These are phyloP conservation scores for Ammopiptanthus mongolicus DNA, from an alignment of 306 rosid species.

Conservation along the genomic window DNA sequence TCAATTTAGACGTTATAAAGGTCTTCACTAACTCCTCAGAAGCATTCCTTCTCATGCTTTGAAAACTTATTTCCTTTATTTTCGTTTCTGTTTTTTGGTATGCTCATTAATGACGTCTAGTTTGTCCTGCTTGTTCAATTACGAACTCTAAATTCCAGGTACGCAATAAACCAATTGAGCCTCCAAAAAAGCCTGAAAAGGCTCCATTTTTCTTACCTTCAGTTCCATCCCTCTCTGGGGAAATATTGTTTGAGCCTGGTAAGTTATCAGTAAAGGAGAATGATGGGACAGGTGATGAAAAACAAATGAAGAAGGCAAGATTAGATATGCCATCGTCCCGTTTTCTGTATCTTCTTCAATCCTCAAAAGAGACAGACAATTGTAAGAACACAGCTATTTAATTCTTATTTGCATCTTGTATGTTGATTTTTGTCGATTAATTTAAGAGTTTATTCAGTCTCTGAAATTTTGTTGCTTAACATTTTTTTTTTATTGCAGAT, in stretches of 20 bases:
- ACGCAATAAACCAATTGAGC: conserved; percentile 90
- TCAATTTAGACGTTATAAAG: conserved; percentile 88
- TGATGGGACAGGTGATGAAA: conserved; percentile 21
- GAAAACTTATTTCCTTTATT: not conserved
- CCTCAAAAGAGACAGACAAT: conserved; percentile 44
- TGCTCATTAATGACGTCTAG: conserved; percentile 1
- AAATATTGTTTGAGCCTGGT: conserved; percentile 70
- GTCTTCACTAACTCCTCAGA: conserved; percentile 35
- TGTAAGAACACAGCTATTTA: conserved; percentile 43
- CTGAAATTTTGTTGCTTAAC: not conserved
- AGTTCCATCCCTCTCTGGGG: conserved; percentile 80
- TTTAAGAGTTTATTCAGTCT: not conserved
- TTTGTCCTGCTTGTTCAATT: conserved; percentile 20
- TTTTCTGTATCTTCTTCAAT: conserved; percentile 61
- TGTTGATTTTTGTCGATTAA: not conserved
- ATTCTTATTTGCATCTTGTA: conserved; percentile 1
- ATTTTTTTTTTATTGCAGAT: conserved; percentile 39
- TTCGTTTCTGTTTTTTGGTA: not conserved
- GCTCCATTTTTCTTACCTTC: conserved; percentile 96
- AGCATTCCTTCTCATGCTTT: conserved; percentile 27
- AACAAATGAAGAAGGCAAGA: conserved; percentile 28
- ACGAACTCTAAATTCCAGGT: conserved; percentile 42
- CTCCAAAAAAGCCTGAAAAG: conserved; percentile 91
- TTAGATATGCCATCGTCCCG: conserved; percentile 38
- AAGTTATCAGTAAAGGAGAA: conserved; percentile 39